These are phyloP conservation scores for Medicago arabica DNA, from an alignment of 306 rosid genomes.

Conservation along the genomic window DNA sequence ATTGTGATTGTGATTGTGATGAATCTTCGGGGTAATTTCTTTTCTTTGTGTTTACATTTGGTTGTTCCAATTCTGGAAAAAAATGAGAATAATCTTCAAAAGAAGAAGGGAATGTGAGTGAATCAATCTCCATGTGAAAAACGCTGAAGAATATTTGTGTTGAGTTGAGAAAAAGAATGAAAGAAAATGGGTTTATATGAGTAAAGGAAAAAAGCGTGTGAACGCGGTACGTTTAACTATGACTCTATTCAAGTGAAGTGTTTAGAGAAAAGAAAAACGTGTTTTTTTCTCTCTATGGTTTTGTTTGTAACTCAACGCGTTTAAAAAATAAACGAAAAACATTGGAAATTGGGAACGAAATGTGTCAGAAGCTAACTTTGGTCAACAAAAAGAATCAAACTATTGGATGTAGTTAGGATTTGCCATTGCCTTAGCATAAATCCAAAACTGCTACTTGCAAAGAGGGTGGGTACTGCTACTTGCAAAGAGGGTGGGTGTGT, in stretches of 20 bases:
- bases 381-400: constrained; percentile 11
- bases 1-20: not conserved
- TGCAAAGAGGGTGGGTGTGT: too few species aligned
- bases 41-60: constrained; percentile 46
- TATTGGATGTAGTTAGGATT: not conserved
- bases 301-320: constrained; percentile 2
- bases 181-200: not conserved
- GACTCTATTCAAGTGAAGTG: not conserved
- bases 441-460: not conserved
- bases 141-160: constrained; percentile 30
- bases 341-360: not conserved
- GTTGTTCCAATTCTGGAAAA: constrained; percentile 53
- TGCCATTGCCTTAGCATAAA: not conserved
- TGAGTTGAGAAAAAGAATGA: not conserved
- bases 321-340: constrained; percentile 4
- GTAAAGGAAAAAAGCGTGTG: constrained; percentile 19
- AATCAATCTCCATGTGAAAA: constrained; percentile 62
- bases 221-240: constrained; percentile 44
- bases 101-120: constrained; percentile 44
- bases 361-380: constrained; percentile 17
- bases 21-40: constrained; percentile 35
- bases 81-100: constrained; percentile 55
- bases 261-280: constrained; percentile 22
- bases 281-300: not conserved
- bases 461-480: too few species aligned